phyloP scores from a whole-genome alignment of 495 filamentous ascomycete species.

The Pyrenula aspistea region DNA sequence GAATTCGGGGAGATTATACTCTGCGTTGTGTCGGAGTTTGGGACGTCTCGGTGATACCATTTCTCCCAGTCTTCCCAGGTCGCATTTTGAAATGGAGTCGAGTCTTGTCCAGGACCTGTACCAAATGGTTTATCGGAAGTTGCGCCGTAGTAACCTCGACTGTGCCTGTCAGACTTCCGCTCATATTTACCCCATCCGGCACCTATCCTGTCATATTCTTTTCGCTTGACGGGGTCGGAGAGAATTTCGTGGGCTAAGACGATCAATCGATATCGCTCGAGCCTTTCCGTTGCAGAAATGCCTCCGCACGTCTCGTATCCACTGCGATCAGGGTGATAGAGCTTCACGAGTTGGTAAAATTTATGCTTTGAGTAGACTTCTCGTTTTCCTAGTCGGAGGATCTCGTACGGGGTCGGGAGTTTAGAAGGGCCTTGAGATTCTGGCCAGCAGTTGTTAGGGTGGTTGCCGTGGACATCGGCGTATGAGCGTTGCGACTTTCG shows the following conservation, averaged over 20 bases:
- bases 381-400: conserved; percentile 51
- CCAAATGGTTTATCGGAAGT: conserved; percentile 19
- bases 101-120: conserved; percentile 20
- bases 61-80: conserved; percentile 99
- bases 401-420: conserved; percentile 81
- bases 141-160: conserved; percentile 5
- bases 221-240: conserved; percentile 65
- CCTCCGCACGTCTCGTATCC: conserved; percentile 32
- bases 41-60: conserved; percentile 51
- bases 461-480: conserved; percentile 22
- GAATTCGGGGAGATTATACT: conserved; percentile 52
- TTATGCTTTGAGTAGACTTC: conserved; percentile 67
- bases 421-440: conserved; percentile 14
- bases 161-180: conserved; percentile 2
- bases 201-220: conserved; percentile 71
- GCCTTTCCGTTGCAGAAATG: conserved; percentile 40
- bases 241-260: conserved; percentile 82
- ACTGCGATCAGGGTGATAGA: conserved; percentile 84
- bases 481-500: neutral
- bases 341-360: conserved; percentile 84
- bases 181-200: conserved; percentile 56
- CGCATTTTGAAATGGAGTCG: conserved; percentile 63
- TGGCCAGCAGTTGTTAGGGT: conserved; percentile 20
- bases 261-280: conserved; percentile 80
- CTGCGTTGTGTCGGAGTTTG: conserved; percentile 25